These are phyloP conservation scores for Kockovaella imperatae DNA, from an alignment of 768 basidiomycete species.

Conservation along the genomic window DNA sequence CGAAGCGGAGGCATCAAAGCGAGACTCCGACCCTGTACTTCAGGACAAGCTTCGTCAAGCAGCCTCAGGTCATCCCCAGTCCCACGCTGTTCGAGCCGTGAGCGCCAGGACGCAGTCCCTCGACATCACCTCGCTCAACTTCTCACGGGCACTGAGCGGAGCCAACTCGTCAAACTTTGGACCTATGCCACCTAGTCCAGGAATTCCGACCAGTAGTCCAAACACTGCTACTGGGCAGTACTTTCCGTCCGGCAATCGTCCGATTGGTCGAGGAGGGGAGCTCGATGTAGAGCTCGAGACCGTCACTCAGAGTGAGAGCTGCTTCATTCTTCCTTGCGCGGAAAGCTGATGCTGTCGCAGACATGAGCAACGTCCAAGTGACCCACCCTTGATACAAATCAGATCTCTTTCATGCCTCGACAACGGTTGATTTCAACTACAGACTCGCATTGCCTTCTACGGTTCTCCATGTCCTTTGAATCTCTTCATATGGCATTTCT, in stretches of 20 bases:
- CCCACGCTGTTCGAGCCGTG: conserved; percentile 10
- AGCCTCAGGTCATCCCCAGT: conserved; percentile 10
- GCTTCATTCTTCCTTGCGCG: no score
- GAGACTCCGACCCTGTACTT: conserved; percentile 33
- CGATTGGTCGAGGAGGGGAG: conserved; percentile 7
- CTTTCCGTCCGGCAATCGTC: conserved; percentile 17
- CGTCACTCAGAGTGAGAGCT: no score
- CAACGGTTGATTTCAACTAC: no score
- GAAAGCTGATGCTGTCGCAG: no score
- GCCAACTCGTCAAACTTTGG: conserved; percentile 7
- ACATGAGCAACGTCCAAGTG: no score
- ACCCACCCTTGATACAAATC: no score
- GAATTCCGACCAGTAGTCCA: conserved; percentile 16
- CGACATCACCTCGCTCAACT: conserved; percentile 36
- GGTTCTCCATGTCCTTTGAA: no score
- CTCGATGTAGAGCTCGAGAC: conserved; percentile 14
- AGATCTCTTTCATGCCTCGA: no score
- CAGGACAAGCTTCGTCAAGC: conserved; percentile 28
- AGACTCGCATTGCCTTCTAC: no score
- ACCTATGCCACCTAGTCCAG: conserved; percentile 17
- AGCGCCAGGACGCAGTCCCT: conserved; percentile 30
- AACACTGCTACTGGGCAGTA: conserved; percentile 33
- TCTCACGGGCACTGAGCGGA: conserved; percentile 14
- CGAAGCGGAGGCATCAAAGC: conserved; percentile 19
- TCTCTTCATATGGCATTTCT: no score